phyloP scores from a whole-genome alignment of 192 early-diverging fungal genomes.

The Geosiphon pyriformis region DNA sequence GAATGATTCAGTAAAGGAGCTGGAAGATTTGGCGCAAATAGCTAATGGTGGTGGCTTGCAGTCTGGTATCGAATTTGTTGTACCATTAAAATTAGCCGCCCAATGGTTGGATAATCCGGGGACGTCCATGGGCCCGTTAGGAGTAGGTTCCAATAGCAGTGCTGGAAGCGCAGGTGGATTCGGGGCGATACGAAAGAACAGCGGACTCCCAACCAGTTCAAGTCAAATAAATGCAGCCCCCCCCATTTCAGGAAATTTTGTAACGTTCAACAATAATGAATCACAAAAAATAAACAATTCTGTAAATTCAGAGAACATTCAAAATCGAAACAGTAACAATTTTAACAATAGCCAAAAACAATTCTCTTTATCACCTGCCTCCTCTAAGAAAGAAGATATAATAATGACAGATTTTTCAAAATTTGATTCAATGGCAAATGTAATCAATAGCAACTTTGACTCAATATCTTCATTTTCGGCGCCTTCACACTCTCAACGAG shows the following conservation, averaged over 20 bases:
- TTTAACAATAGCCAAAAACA: too few species aligned
- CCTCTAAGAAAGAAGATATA: not conserved
- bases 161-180: not conserved
- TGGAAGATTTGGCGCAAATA: constrained; percentile 11
- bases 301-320: not conserved
- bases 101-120: not conserved
- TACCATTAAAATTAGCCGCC: not conserved
- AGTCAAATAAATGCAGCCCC: too few species aligned
- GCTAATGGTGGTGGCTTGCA: not conserved
- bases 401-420: not conserved
- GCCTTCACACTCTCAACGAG: not conserved
- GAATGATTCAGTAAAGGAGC: constrained; percentile 3
- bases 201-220: not conserved
- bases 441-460: not conserved
- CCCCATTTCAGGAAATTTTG: too few species aligned
- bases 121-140: not conserved
- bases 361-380: not conserved
- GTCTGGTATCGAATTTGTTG: not conserved
- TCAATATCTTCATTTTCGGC: too few species aligned
- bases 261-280: not conserved
- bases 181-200: not conserved
- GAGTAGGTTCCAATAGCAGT: not conserved
- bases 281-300: not conserved
- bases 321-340: not conserved
- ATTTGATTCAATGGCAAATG: not conserved